A percentile compares a stretch with the other conserved stretches of the same genome.
Evolutionary conservation across 2,329 filamentous ascomycete species (phyloP).

Genomic region (Ambrosiella beaveri): DNA sequence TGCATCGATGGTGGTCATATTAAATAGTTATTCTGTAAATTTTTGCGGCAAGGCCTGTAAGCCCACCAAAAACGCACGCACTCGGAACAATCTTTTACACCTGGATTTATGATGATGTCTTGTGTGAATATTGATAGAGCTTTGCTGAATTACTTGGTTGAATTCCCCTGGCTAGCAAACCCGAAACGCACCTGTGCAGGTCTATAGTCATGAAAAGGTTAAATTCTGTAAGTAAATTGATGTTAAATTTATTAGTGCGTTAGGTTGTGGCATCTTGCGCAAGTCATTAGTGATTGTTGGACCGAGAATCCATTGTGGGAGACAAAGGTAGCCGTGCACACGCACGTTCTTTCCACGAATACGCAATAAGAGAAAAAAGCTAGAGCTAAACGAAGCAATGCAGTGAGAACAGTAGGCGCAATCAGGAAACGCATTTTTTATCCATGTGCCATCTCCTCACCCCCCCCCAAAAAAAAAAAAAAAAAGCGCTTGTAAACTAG

Average conservation of each 20-base stretch:
- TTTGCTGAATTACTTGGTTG: background rate
- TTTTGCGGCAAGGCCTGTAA: background rate
- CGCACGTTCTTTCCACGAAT: background rate
- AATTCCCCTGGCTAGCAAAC: constrained; percentile 3
- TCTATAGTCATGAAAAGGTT: background rate
- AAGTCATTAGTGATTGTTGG: background rate
- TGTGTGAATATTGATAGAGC: background rate
- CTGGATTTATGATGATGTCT: background rate
- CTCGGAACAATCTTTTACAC: background rate
- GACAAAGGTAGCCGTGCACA: background rate
- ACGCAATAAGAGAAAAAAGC: background rate
- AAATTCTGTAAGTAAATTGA: background rate
- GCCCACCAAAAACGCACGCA: background rate
- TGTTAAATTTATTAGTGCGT: background rate
- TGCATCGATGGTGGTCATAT: background rate
- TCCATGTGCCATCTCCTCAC: background rate
- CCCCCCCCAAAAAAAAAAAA: too few species aligned
- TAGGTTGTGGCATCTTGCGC: background rate
- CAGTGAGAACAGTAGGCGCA: background rate
- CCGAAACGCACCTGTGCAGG: constrained; percentile 7
- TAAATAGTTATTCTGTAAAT: background rate
- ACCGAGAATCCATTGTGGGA: background rate
- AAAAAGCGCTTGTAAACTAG: background rate
- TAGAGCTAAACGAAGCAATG: constrained; percentile 1
- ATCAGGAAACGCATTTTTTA: background rate